Evolutionary conservation across 2,329 filamentous ascomycete genomes (phyloP), one percentile per base, ranked within the genome.

Genomic region (Scleromitrula shiraiana): DNA sequence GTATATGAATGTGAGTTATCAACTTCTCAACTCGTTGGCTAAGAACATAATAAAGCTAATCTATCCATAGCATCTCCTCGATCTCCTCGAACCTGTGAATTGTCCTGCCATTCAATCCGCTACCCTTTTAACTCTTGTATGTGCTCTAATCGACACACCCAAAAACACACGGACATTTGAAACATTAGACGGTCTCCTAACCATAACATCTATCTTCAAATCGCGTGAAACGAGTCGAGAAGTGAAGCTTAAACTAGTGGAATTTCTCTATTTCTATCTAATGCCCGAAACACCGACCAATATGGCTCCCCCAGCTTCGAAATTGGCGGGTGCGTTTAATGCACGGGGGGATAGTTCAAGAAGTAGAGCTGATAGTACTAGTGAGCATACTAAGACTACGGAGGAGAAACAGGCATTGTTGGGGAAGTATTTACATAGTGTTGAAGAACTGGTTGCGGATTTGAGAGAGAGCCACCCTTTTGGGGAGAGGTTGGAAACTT

Each of bases 201-300:
- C 89, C 1, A 82, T 97, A 38, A 95, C 91, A 2, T 91, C 86
- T 8, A 77, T 97, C 41, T 96, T 97, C 78, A 95, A 94, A 67
- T 86, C 85, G 54, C 82, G 88, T 52, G 80, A 82, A 56, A 96
- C 91, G 3, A 82, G 82, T 20, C 82, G 88, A 53, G 87, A 91
- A 59, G 90, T 97, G 56, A 96, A 95, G 71, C 78, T 95, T 63
- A 93, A 95, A 67, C 80, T 95, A n/a, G 83, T 96, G 58, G 93
- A 97, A 67, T 97, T 97, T 64, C 71, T 98, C 43, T 97, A 97
- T 73, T 97, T 97, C 68, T 98, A 97, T 67, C 82, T 98, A 58
- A 95, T 97, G 84, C 90, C 91, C 42, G 93, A 98, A 69, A 80
- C 78, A 0, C 82, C 76, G 37, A 70, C 75, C 17, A 75, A n/a